Percentiles rank a stretch among this genome's conserved stretches.
phyloP scores from a whole-genome alignment of 225 moss, liverwort and hornwort genomes.

The Pseudoscleropodium purum region DNA sequence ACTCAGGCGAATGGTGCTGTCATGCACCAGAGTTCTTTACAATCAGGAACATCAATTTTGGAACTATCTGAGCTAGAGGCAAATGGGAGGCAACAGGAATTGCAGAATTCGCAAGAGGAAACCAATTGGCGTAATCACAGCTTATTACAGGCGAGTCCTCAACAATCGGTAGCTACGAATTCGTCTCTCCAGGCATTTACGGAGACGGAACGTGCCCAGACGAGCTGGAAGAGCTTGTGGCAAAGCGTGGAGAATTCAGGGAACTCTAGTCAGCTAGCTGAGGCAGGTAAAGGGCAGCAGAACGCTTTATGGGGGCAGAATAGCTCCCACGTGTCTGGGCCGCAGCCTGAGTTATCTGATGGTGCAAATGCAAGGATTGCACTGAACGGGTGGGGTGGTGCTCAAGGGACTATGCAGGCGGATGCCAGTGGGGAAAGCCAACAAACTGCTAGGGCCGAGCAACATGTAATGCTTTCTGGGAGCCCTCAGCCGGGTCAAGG shows the following conservation, averaged over 20 bases:
- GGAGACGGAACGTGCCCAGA: constrained; percentile 49
- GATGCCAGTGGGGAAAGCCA: constrained; percentile 51
- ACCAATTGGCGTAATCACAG: constrained; percentile 78
- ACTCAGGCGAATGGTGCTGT: constrained; percentile 45
- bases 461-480: constrained; percentile 26
- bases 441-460: constrained; percentile 31
- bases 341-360: constrained; percentile 36
- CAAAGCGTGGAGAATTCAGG: constrained; percentile 53
- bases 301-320: constrained; percentile 57
- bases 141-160: constrained; percentile 63
- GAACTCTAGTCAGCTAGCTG: constrained; percentile 51
- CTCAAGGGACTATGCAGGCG: constrained; percentile 50
- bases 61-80: constrained; percentile 45
- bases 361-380: constrained; percentile 42
- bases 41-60: constrained; percentile 35
- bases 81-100: constrained; percentile 30
- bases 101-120: constrained; percentile 54
- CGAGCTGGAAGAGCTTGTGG: constrained; percentile 87
- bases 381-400: constrained; percentile 54
- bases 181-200: constrained; percentile 55
- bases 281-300: constrained; percentile 57
- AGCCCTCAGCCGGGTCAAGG: constrained; percentile 31
- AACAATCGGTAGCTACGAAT: constrained; percentile 36
- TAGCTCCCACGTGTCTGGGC: constrained; percentile 33
- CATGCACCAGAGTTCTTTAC: constrained; percentile 46